Base-by-base conservation (phyloP, 1,284 basidiomycete genomes). In the Trametes polyzona region DNA sequence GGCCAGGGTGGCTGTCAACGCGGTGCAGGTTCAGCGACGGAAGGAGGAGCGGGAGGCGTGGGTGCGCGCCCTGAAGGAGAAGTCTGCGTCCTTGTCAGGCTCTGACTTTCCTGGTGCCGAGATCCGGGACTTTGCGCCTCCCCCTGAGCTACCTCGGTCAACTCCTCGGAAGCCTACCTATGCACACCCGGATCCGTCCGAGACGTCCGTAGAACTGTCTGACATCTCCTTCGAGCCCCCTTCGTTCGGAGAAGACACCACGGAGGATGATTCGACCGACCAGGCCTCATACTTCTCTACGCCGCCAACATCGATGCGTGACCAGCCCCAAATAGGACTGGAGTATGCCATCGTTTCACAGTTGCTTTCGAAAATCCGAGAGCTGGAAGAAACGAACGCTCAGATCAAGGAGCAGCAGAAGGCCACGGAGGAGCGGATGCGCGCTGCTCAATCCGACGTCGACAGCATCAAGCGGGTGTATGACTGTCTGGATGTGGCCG, bases 351-450 rank as follows among this genome's bases (percentile, higher is more conserved):
- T 93, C 49, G 81, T 94, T 14, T 76, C 83, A 1, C 87, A 92
- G 68, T 80, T 95, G 4, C 71, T 93, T 29, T 67, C 75, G n/a
- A 94, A 93, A 73, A 88, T 95, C 48, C 77, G 81, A 26, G 92
- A 95, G 68, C 77, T 95, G 0, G 88, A 93, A 67, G 78, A 87
- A 55, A 82, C 90, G 11, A 92, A 96, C 67, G 63, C 78, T 16
- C 78, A 83, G 60, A 92, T 96, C 59, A 74, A 84, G 41, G 76
- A 82, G 58, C 83, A 92, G 68, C 88, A 93, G 66, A 71, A 71
- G 1, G 80, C 82, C 58, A 88, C 90, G 1, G 75, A 81, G 14
- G 73, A 74, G 26, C 83, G 86, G 53, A 74, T 93, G 23, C 79
- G 80, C n/a, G 79, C 81, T 4, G 88, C 89, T 8, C 86, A 88